These are phyloP conservation scores for Erodium maritimum DNA, from an alignment of 345 rosid species.

Conservation along the genomic window DNA sequence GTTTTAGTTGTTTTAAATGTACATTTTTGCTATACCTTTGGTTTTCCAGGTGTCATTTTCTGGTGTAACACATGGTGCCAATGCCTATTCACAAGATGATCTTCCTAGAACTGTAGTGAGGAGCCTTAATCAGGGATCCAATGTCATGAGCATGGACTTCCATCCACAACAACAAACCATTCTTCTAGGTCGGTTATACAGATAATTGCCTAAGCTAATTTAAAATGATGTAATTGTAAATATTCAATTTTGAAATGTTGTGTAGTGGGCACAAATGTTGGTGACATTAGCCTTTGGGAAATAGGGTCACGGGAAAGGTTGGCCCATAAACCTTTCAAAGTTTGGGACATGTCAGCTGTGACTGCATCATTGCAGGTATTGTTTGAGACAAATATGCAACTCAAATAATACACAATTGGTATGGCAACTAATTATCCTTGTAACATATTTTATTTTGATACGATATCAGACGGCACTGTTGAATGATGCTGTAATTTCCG, in stretches of 20 bases:
- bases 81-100: constrained; percentile 38
- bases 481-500: constrained; percentile 47
- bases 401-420: neutral
- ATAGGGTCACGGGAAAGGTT: constrained; percentile 29
- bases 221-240: no score
- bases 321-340: constrained; percentile 30
- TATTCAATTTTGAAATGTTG: no score
- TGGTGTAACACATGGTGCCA: constrained; percentile 37
- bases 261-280: constrained; percentile 39
- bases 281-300: constrained; percentile 38
- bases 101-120: constrained; percentile 23
- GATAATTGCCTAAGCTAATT: neutral
- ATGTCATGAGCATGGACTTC: constrained; percentile 46
- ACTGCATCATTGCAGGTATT: constrained; percentile 31
- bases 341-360: constrained; percentile 29
- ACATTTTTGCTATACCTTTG: no score
- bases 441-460: no score
- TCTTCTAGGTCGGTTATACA: constrained; percentile 24
- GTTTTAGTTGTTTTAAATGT: neutral
- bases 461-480: constrained; percentile 31
- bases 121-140: constrained; percentile 32
- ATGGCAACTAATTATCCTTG: neutral
- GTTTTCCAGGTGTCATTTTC: constrained; percentile 25
- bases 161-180: constrained; percentile 37
- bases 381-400: neutral